Conservation (phyloP, 768 basidiomycete species). For the Amanita polypyramis region DNA sequence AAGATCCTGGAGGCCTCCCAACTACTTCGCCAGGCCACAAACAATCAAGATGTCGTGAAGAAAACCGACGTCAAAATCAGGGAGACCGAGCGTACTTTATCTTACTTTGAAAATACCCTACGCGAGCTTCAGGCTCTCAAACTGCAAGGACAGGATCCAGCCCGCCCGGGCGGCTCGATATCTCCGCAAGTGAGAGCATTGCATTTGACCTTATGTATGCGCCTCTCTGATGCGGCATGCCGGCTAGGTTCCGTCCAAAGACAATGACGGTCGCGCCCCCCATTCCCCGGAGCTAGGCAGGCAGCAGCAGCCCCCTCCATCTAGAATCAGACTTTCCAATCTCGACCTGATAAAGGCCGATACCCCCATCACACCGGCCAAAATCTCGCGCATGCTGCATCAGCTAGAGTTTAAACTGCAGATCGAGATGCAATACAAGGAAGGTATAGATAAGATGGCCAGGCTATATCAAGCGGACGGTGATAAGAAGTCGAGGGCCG, state of each 20-base stretch:
- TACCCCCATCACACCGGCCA: constrained; percentile 90
- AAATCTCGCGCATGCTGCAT: constrained; percentile 96
- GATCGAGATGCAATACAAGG: constrained; percentile 96
- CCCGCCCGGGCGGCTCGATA: constrained; percentile 37
- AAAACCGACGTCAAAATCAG: constrained; percentile 78
- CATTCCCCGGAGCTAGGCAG: constrained; percentile 26
- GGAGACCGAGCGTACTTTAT: constrained; percentile 74
- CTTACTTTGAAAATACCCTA: constrained; percentile 81
- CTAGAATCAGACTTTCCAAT: constrained; percentile 65
- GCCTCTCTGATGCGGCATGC: constrained; percentile 14
- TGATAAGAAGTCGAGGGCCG: constrained; percentile 89
- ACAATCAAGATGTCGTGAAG: constrained; percentile 77
- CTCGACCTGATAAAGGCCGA: constrained; percentile 96
- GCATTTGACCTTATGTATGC: constrained; percentile 8
- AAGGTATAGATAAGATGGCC: constrained; percentile 98
- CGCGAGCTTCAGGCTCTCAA: constrained; percentile 76
- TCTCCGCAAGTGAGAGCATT: constrained; percentile 29
- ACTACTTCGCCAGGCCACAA: constrained; percentile 70
- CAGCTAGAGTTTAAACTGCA: constrained; percentile 99
- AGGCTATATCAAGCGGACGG: constrained; percentile 94
- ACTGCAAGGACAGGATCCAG: constrained; percentile 41
- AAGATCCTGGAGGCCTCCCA: constrained; percentile 85
- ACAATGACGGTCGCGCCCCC: constrained; percentile 31
- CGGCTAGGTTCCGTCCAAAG: constrained; percentile 42
- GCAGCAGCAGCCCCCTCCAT: constrained; percentile 30